Base-by-base conservation (phyloP, 768 basidiomycete genomes). In the Russula sp. region DNA sequence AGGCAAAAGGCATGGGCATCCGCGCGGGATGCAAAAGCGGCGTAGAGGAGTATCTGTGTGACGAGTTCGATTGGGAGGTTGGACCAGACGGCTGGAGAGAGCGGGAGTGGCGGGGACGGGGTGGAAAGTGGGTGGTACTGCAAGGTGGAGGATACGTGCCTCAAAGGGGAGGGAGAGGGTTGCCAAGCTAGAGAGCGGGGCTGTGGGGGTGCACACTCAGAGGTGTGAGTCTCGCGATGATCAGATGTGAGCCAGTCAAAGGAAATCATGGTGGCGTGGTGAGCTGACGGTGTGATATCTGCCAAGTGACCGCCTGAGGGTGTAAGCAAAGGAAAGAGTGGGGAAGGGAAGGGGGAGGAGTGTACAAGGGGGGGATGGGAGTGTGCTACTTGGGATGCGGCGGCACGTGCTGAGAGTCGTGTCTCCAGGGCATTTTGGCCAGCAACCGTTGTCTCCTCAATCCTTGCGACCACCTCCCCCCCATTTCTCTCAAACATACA, bases 11-110 rank as follows among this genome's bases (percentile, higher is more conserved):
- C 58, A 53, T 55, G 50, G 18, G 68, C 66, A 18, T 69, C 68
- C 2, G 30, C 51, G 42, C 62, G 63, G 14, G 64, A 62, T 5
- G 63, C 66, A 59, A 59, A 67, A 24, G 68, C 68, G n/a, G 56
- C 49, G 10, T 67, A 64, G 4, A 56, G 26, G 28, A 67, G 66
- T 40, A 67, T 62, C 22, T 67, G 62, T 28, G 46, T 46, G 44
- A 67, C 68, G 46, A 69, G 57, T 36, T 67, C 66, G 26, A 67
- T 61, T 13, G 68, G 66, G 18, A 69, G 66, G 26, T 53, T 48
- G 16, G 58, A 59, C 68, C 68, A 67, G 22, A 57, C 26, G 26
- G 34, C 6, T n/a, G 56, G 59, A 36, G 32, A 52, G 32, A 46
- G 67, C 3, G 8, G 38, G 38, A 40, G 13, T 11, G 51, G 42